Evolutionary conservation across 1,284 basidiomycete species (phyloP).

Genomic region (Dichomitus squalens): DNA sequence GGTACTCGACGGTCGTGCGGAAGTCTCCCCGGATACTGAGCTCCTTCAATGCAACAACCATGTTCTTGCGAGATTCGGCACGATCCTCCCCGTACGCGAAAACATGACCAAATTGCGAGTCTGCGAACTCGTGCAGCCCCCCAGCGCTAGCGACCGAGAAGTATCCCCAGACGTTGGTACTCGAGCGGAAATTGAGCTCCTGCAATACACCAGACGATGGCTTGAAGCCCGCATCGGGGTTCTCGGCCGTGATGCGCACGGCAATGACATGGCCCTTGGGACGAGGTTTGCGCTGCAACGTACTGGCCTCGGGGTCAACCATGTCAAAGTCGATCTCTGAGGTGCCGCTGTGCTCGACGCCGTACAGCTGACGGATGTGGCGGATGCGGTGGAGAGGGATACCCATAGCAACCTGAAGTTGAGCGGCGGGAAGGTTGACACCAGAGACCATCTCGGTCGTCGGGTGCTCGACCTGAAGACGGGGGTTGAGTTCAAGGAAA

Average conservation of each 20-base stretch:
- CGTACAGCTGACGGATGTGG: conserved; percentile 96
- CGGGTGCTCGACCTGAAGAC: conserved; percentile 99
- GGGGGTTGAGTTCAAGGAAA: conserved; percentile 99
- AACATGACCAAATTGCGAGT: conserved; percentile 98
- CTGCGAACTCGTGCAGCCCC: conserved; percentile 98
- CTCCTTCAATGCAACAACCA: conserved; percentile 99
- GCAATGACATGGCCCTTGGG: conserved; percentile 99
- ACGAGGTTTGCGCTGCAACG: conserved; percentile 91
- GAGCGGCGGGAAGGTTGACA: conserved; percentile 97
- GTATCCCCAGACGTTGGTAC: conserved; percentile 99
- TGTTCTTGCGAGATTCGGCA: conserved; percentile 95
- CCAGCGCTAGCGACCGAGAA: conserved; percentile 97
- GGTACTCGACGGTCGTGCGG: conserved; percentile 97
- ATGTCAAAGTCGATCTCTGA: conserved; percentile 98
- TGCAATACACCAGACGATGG: conserved; percentile 96
- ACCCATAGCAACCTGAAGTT: conserved; percentile 99
- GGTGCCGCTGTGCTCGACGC: conserved; percentile 83
- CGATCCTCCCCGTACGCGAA: conserved; percentile 99
- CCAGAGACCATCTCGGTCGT: conserved; percentile 99
- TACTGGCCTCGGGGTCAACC: conserved; percentile 82
- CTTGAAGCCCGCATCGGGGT: conserved; percentile 99
- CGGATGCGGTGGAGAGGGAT: conserved; percentile 95
- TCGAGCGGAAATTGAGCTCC: conserved; percentile 99
- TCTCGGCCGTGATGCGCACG: conserved; percentile 99
- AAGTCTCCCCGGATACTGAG: conserved; percentile 99